These are phyloP conservation scores for Xerocomus amazonicus DNA, from an alignment of 1,284 basidiomycete genomes.

Conservation along the genomic window DNA sequence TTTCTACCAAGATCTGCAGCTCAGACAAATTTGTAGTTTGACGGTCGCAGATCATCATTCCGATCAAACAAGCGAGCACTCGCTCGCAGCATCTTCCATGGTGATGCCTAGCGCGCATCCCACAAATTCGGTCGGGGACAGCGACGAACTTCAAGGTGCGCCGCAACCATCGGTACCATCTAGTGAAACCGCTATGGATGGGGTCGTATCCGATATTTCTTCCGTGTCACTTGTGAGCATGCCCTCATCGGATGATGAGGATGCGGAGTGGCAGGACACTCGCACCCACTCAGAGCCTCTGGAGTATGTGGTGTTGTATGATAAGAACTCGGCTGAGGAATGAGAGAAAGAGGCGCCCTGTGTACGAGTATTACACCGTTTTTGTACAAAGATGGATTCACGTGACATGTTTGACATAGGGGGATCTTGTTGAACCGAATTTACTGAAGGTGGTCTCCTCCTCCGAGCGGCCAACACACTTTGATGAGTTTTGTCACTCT, in stretches of 20 bases:
- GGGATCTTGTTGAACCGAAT: constrained; percentile 1
- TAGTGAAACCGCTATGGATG: constrained; percentile 41
- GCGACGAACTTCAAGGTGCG: constrained; percentile 4
- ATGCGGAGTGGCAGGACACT: constrained; percentile 58
- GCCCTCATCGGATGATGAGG: constrained; percentile 47
- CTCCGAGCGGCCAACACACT: background rate
- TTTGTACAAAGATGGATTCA: constrained; percentile 1
- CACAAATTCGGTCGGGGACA: constrained; percentile 12
- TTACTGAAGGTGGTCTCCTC: background rate
- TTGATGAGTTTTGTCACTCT: background rate
- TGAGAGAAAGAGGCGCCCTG: constrained; percentile 13
- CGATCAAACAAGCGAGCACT: constrained; percentile 41
- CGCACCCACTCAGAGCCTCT: constrained; percentile 44
- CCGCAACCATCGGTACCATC: constrained; percentile 21
- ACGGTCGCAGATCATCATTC: constrained; percentile 53
- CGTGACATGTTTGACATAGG: constrained; percentile 14
- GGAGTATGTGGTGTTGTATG: constrained; percentile 71
- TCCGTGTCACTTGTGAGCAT: constrained; percentile 64
- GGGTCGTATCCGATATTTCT: constrained; percentile 48
- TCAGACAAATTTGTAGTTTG: constrained; percentile 44
- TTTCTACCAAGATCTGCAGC: background rate
- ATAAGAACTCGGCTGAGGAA: constrained; percentile 56
- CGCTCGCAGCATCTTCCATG: constrained; percentile 65
- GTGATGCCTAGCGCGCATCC: constrained; percentile 58
- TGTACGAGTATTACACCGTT: background rate